Evolutionary conservation across 2,329 filamentous ascomycete species (phyloP), one percentile per base, ranked within the genome.

Genomic region (Aspergillus sp.): DNA sequence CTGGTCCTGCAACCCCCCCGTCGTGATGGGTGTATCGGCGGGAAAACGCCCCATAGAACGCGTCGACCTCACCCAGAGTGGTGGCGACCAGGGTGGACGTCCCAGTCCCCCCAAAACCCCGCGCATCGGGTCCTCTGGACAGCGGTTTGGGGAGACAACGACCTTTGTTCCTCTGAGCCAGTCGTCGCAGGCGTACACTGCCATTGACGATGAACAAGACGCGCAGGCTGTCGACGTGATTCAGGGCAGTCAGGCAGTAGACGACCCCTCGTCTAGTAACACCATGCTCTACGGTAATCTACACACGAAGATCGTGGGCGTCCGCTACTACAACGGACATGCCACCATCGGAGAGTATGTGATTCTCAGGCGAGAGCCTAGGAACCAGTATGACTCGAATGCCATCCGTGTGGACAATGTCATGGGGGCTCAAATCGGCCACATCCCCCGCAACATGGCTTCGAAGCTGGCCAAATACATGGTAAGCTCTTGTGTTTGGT

Each of bases 361-460:
- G 2, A 69, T 86, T 44, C 74, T 87, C 49, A 76, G 75, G 32
- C 77, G 89, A 64, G 87, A 93, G 64, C 86, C 88, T 1, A 64
- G 70, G 1, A 93, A 93, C 63, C 76, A 72, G 59, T 89, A 88
- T 64, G 89, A 94, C 65, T 57, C 60, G 5, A 94, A 94, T 71
- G 90, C 90, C 0, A 90, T 95, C 52, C 82, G 84, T 4, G 83
- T 95, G 1, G 80, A 88, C 62, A 95, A 94, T 68, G 88, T 92
- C 13, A 81, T 88, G 64, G 81, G 84, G 14, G 68, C 71, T 6
- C 90, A 95, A 63, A 89, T 96, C 61, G 91, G 91, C 1, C 90
- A 96, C 70, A 77, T 96, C 38, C 87, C 88, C 5, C 78, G 83
- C 11, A 77, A 72, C 1, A 65, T 90, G 19, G 89, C 86, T 1